Conservation (phyloP, 495 filamentous ascomycete genomes). For the Lepraria neglecta region DNA sequence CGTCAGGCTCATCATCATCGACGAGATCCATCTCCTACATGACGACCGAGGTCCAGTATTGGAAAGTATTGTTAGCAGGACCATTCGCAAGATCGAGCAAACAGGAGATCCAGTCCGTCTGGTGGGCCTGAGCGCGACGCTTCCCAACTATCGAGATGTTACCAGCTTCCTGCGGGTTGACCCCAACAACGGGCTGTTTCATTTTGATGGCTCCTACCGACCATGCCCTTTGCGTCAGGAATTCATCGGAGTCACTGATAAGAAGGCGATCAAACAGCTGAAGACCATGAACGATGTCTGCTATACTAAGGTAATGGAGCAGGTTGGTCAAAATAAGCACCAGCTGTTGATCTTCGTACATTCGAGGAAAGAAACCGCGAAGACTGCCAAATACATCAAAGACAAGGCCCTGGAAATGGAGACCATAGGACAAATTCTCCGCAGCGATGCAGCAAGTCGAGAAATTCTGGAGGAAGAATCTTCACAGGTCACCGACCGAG, state of each 20-base stretch:
- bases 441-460: constrained; percentile 85
- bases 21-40: constrained; percentile 96
- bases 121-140: constrained; percentile 86
- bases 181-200: constrained; percentile 76
- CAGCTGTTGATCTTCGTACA: constrained; percentile 99
- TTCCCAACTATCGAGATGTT: constrained; percentile 96
- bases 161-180: constrained; percentile 94
- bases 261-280: constrained; percentile 97
- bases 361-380: constrained; percentile 94
- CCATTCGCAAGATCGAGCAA: constrained; percentile 86
- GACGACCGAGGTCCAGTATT: constrained; percentile 96
- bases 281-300: constrained; percentile 99
- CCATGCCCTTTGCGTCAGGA: constrained; percentile 93
- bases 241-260: constrained; percentile 95
- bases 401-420: constrained; percentile 95
- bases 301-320: constrained; percentile 95
- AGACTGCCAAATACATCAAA: constrained; percentile 90
- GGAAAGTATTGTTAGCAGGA: constrained; percentile 93
- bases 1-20: constrained; percentile 89
- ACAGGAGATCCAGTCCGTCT: constrained; percentile 87
- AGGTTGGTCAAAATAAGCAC: constrained; percentile 81
- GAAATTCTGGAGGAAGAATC: constrained; percentile 83
- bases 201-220: constrained; percentile 91
- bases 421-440: constrained; percentile 91
- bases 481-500: constrained; percentile 72